phyloP scores from a whole-genome alignment of 257 asterid species.

The Rubia yunnanensis region DNA sequence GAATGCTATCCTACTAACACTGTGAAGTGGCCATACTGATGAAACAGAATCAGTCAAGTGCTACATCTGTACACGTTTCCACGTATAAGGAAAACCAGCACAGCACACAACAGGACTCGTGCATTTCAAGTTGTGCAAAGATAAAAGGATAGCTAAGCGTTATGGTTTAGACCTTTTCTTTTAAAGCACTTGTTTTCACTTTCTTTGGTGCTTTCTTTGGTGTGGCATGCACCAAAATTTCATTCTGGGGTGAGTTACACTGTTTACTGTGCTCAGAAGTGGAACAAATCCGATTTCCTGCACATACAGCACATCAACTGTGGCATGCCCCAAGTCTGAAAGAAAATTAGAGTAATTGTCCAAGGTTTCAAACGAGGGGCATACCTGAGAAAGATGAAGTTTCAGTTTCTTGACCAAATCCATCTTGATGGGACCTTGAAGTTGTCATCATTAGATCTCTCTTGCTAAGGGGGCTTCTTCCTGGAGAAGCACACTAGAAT shows the following conservation, averaged over 20 bases:
- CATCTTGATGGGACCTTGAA: slow-evolving; percentile 21
- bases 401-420: slow-evolving; percentile 21
- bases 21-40: not conserved
- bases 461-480: slow-evolving; percentile 1
- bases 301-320: slow-evolving; percentile 15
- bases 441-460: slow-evolving; percentile 6
- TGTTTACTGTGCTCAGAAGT: slow-evolving; percentile 27
- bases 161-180: slow-evolving; percentile 43
- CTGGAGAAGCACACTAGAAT: slow-evolving; percentile 4
- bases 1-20: not conserved
- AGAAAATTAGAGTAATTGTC: slow-evolving; percentile 10
- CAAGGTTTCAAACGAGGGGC: slow-evolving; percentile 9
- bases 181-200: slow-evolving; percentile 39
- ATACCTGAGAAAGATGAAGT: slow-evolving; percentile 35
- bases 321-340: slow-evolving; percentile 12
- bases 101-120: not conserved
- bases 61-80: not conserved
- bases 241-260: slow-evolving; percentile 24
- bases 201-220: slow-evolving; percentile 42
- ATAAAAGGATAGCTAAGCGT: not conserved
- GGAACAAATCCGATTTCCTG: slow-evolving; percentile 36
- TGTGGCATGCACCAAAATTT: slow-evolving; percentile 24
- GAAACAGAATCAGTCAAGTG: not conserved
- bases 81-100: not conserved
- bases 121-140: not conserved